These are phyloP conservation scores for Candida pseudoviswanathii DNA, from an alignment of 1,139 yeast species.

Conservation along the genomic window DNA sequence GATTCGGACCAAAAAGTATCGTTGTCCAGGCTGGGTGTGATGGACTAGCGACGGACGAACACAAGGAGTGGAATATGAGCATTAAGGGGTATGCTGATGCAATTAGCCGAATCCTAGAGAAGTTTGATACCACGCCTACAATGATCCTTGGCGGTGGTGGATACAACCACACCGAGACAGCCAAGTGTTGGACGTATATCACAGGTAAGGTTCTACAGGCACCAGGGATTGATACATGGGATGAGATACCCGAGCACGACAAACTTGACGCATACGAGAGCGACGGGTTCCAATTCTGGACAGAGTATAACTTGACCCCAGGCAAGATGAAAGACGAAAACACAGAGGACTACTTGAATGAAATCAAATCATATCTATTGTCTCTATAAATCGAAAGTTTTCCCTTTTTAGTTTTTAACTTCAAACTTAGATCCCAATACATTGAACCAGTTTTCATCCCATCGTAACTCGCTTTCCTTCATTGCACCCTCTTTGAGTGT, in stretches of 20 bases:
- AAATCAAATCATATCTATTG: slow-evolving; percentile 18
- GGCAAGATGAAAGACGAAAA: slow-evolving; percentile 47
- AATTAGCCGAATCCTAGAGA: slow-evolving; percentile 33
- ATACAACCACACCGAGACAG: slow-evolving; percentile 62
- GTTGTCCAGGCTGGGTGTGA: slow-evolving; percentile 76
- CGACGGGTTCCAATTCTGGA: slow-evolving; percentile 58
- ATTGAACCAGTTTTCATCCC: slow-evolving; percentile 76
- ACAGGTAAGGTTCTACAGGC: slow-evolving; percentile 27
- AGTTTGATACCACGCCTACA: slow-evolving; percentile 29
- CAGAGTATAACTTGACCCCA: slow-evolving; percentile 23
- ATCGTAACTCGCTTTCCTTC: slow-evolving; percentile 62
- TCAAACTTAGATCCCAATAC: slow-evolving; percentile 24
- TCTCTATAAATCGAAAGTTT: slow-evolving; percentile 7
- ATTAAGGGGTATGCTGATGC: slow-evolving; percentile 48
- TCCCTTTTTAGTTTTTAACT: slow-evolving; percentile 10
- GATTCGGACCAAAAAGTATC: slow-evolving; percentile 51
- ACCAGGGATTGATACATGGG: slow-evolving; percentile 2
- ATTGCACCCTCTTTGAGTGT: slow-evolving; percentile 68
- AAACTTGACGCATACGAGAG: slow-evolving; percentile 44
- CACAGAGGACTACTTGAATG: slow-evolving; percentile 21
- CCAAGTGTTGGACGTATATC: slow-evolving; percentile 65
- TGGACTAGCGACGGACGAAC: slow-evolving; percentile 60
- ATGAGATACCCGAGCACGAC: slow-evolving; percentile 53
- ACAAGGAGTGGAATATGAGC: slow-evolving; percentile 70
- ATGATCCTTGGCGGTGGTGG: slow-evolving; percentile 80